A percentile compares a stretch with the other conserved stretches of the same genome.
Evolutionary conservation across 2,329 filamentous ascomycete species (phyloP).

Genomic region (Fusarium marasasianum): DNA sequence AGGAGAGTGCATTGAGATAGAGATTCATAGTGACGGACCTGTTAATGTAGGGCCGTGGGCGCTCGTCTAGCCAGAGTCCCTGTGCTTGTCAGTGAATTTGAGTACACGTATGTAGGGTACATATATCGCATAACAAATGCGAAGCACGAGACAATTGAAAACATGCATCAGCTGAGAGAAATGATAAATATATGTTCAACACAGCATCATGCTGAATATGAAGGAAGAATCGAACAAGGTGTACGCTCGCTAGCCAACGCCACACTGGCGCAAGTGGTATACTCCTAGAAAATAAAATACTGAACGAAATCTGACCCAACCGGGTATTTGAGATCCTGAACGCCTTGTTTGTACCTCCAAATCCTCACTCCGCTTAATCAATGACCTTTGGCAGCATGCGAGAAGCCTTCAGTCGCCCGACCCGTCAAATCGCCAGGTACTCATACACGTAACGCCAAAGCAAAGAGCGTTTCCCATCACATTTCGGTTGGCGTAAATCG

Average conservation of each 20-base stretch:
- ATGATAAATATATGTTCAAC: background rate
- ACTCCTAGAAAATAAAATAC: constrained; percentile 10
- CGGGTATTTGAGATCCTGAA: constrained; percentile 41
- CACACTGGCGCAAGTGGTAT: constrained; percentile 21
- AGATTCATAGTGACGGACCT: constrained; percentile 60
- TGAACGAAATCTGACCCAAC: constrained; percentile 29
- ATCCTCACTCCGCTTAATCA: constrained; percentile 1
- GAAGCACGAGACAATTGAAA: background rate
- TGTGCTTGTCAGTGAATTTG: background rate
- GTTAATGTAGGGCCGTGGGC: constrained; percentile 58
- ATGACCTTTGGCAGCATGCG: background rate
- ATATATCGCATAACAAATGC: background rate
- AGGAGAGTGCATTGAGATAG: constrained; percentile 59
- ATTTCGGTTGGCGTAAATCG: background rate
- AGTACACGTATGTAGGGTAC: background rate
- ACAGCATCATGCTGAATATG: constrained; percentile 3
- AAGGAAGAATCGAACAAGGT: constrained; percentile 13
- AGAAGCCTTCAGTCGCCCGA: constrained; percentile 1
- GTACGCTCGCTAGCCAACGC: constrained; percentile 21
- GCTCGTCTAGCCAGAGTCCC: constrained; percentile 16
- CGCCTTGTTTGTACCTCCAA: constrained; percentile 30
- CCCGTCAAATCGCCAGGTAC: constrained; percentile 21
- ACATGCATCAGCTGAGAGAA: background rate
- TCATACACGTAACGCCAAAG: constrained; percentile 27
- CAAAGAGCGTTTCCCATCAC: constrained; percentile 1